A percentile compares a stretch with the other conserved stretches of the same genome.
Conservation (phyloP, 2,329 filamentous ascomycete genomes). For the Fusarium buharicum region DNA sequence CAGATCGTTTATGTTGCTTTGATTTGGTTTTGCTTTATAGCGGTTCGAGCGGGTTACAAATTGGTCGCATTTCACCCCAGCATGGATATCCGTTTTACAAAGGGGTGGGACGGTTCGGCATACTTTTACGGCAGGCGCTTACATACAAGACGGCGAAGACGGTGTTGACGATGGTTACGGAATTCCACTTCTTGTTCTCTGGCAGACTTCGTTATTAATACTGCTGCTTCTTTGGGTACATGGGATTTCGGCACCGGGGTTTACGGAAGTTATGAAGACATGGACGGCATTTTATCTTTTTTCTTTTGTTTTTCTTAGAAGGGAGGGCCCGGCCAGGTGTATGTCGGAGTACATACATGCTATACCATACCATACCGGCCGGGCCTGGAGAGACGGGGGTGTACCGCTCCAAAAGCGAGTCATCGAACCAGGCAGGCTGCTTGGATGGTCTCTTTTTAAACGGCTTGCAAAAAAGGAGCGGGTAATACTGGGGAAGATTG, state of each 20-base stretch:
- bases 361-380: conserved; percentile 14
- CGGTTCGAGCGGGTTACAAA: conserved; percentile 38
- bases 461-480: conserved; percentile 36
- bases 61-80: conserved; percentile 38
- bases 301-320: conserved; percentile 25
- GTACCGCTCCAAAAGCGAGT: conserved; percentile 37
- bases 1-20: conserved; percentile 33
- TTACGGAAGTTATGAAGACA: conserved; percentile 48
- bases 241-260: conserved; percentile 42
- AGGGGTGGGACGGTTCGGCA: conserved; percentile 38
- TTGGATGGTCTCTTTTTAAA: conserved; percentile 31
- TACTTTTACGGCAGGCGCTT: conserved; percentile 46
- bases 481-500: conserved; percentile 46
- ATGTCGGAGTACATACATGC: conserved; percentile 18
- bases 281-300: conserved; percentile 45
- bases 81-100: conserved; percentile 40
- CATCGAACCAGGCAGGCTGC: conserved; percentile 24
- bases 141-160: conserved; percentile 35
- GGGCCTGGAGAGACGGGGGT: conserved; percentile 35
- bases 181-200: conserved; percentile 42
- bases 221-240: conserved; percentile 43
- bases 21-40: conserved; percentile 38
- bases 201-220: conserved; percentile 41
- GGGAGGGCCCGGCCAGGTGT: conserved; percentile 19
- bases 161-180: conserved; percentile 49